phyloP scores from a whole-genome alignment of 2,329 filamentous ascomycete genomes.

The Hypoxylon rubiginosum region DNA sequence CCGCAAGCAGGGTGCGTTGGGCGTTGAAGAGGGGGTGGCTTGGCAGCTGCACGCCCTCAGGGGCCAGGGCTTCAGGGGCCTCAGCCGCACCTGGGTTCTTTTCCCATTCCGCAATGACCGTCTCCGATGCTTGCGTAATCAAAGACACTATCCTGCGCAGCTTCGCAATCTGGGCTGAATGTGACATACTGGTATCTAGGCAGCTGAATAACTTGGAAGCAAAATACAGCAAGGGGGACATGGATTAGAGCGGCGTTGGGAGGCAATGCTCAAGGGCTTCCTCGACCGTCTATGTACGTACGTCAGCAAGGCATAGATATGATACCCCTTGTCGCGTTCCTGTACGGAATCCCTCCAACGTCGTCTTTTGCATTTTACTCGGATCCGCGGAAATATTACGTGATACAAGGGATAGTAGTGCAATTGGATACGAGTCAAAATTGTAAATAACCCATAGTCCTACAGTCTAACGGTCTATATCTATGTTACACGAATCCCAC shows the following conservation, averaged over 20 bases:
- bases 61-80: no score
- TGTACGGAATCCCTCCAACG: no score
- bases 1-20: constrained; percentile 2
- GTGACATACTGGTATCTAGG: not conserved
- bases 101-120: not conserved
- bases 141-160: not conserved
- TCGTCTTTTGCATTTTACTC: not conserved
- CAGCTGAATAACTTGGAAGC: not conserved
- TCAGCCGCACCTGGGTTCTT: not conserved
- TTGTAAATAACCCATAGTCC: no score
- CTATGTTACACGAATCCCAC: not conserved
- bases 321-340: no score
- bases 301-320: no score
- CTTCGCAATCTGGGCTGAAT: not conserved
- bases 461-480: not conserved
- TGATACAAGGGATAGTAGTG: no score
- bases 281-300: no score
- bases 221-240: not conserved
- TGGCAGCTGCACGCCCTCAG: constrained; percentile 2
- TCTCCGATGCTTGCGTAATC: not conserved
- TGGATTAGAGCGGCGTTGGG: not conserved
- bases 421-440: not conserved
- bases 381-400: not conserved
- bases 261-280: not conserved
- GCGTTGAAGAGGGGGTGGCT: not conserved